Evolutionary conservation across 176 grass and related monocot genomes (phyloP), one percentile per base, ranked within the genome.

Genomic region (Aegilops tauschii): DNA sequence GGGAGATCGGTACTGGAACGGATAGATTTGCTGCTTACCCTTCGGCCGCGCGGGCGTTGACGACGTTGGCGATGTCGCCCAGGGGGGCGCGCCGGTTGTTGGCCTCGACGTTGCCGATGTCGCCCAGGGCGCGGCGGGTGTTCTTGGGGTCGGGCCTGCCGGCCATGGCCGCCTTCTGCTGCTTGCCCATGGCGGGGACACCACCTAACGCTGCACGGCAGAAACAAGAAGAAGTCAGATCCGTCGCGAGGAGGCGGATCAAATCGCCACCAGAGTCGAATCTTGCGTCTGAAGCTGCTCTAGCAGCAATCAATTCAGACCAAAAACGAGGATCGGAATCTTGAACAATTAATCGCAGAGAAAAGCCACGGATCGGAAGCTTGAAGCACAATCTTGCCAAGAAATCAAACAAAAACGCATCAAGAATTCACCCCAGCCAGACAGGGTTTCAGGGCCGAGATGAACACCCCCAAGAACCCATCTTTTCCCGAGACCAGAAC

Each of bases 61-160:
- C 90, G 23, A 80, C 44, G 71, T 98, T 98, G 45, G 93, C 91
- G 44, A 98, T 98, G 27, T 98, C 93, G 65, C 87, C 87, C 18
- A 98, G 82, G 8, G 90, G 83, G 29, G 85, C 70, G 11, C 96
- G 87, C 78, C 73, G 42, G 25, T 79, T 88, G 76, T 87, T 90
- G 44, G 11, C 28, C 72, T 75, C 52, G 1, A 56, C 0, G 52
- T 56, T 58, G 18, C 54, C 54, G 54, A 58, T 58, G 54, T 58
- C 54, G 54, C 54, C 88, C 21, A 97, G 83, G 21, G 90, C 84
- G 45, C 87, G 76, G 6, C 95, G 86, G 82, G 17, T 58, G 52
- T 79, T 90, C 76, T 89, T 91, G 61, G 27, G 73, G 54, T 97
- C 93, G 27, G 79, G 34, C 36, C 72, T 90, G 65, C 73, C 87